Evolutionary conservation across 2,329 filamentous ascomycete species (phyloP).

Genomic region (Phyllosticta citribraziliensis): DNA sequence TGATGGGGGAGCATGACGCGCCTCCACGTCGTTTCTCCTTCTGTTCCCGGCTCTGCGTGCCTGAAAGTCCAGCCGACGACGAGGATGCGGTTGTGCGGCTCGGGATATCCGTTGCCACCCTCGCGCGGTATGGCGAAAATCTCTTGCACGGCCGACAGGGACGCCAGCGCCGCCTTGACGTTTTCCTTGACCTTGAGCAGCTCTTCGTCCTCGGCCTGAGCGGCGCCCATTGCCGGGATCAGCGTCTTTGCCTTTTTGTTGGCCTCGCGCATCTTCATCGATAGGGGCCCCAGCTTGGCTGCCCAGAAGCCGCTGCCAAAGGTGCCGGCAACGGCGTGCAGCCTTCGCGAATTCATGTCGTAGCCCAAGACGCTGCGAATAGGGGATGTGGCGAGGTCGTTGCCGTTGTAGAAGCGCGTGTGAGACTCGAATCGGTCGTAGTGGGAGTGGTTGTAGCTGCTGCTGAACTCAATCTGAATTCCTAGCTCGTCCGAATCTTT

Average conservation of each 20-base stretch:
- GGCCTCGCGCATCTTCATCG: constrained; percentile 9
- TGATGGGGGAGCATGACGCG: constrained; percentile 19
- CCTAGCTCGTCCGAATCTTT: constrained; percentile 21
- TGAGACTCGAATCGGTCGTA: constrained; percentile 23
- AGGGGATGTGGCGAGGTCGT: constrained; percentile 20
- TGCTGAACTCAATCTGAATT: constrained; percentile 24
- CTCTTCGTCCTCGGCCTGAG: constrained; percentile 11
- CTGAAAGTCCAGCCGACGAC: constrained; percentile 31
- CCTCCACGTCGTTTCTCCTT: constrained; percentile 26
- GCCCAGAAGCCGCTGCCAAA: constrained; percentile 39
- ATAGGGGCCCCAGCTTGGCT: constrained; percentile 8
- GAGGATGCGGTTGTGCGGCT: constrained; percentile 18
- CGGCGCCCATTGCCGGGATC: constrained; percentile 3
- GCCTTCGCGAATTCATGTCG: constrained; percentile 16
- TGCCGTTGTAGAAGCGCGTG: constrained; percentile 25
- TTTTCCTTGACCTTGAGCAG: constrained; percentile 12
- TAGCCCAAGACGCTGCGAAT: constrained; percentile 18
- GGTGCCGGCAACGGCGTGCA: constrained; percentile 19
- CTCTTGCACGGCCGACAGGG: constrained; percentile 34
- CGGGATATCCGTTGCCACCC: constrained; percentile 4
- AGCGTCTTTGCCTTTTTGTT: constrained; percentile 7
- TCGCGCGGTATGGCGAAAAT: constrained; percentile 26
- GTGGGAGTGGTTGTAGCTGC: constrained; percentile 22
- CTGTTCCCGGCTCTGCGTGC: constrained; percentile 20
- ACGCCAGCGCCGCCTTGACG: constrained; percentile 23